Base-by-base conservation (phyloP, 164 flowering plant genomes). In the Liquidambar formosana region DNA sequence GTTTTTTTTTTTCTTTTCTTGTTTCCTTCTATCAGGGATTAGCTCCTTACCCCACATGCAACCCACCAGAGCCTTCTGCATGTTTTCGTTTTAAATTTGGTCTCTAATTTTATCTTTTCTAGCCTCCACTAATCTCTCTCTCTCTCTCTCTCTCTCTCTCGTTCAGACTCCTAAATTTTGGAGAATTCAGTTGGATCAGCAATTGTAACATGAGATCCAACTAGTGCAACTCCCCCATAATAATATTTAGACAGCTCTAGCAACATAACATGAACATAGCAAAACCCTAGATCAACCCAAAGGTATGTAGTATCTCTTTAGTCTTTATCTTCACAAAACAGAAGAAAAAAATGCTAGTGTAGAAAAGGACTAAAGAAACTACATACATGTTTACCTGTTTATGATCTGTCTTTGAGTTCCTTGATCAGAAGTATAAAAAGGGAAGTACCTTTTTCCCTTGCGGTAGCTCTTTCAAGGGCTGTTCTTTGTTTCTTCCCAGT, bases 341-440 rank as follows among this genome's bases (percentile, higher is more conserved):
- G 26, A 21, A 23, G n/a, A 28, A 41, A 51, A 12, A n/a, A 62
- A 44, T 2, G 43, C 18, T 57, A 65, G 48, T 65, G 62, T 43
- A 57, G 54, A 52, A 10, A 64, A 49, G 59, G 15, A 46, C 57
- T 11, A 56, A 65, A 71, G 64, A 38, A 65, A 70, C 51, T 70
- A 69, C 65, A 66, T 66, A 72, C 41, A 6, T 43, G 69, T 54
- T 77, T 76, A 79, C 84, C 83, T 79, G 78, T 57, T 67, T 73
- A 67, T 65, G 82, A 82, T 72, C 78, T 80, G 74, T 69, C 67
- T 75, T 74, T n/a, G n/a, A n/a, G n/a, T n/a, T 68, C 67, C 61
- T 66, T 75, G 76, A 69, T 77, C 64, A 71, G 65, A 60, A 21
- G 61, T 66, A 59, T 15, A n/a, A 67, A 72, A 74, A 68, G 64